phyloP scores from a whole-genome alignment of 2,329 filamentous ascomycete species.

The Ascocoryne sarcoides region DNA sequence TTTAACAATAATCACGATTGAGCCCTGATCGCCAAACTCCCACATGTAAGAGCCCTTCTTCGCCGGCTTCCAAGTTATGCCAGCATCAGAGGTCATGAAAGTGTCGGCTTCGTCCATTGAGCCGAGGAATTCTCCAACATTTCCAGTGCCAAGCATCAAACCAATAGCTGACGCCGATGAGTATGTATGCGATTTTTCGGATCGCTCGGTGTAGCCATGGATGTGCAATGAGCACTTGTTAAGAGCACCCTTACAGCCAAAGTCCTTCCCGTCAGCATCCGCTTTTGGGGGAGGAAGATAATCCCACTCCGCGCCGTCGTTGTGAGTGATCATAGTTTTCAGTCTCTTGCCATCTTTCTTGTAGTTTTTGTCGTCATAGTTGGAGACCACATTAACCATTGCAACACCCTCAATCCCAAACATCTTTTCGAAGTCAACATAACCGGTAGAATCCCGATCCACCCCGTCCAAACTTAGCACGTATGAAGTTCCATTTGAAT shows the following conservation, averaged over 20 bases:
- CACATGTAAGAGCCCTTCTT: conserved; percentile 86
- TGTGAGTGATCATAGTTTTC: conserved; percentile 89
- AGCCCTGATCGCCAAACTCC: conserved; percentile 94
- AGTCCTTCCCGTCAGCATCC: conserved; percentile 63
- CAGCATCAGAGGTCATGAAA: conserved; percentile 87
- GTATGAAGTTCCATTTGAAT: conserved; percentile 95
- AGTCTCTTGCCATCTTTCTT: conserved; percentile 65
- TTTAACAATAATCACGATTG: conserved; percentile 79
- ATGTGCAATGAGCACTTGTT: conserved; percentile 79
- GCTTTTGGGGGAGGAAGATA: conserved; percentile 63
- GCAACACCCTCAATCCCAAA: conserved; percentile 83
- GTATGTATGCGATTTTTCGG: conserved; percentile 74
- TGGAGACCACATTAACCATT: conserved; percentile 77
- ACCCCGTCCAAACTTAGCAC: conserved; percentile 74
- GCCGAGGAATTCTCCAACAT: conserved; percentile 57
- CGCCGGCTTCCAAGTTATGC: conserved; percentile 75
- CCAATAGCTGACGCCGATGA: conserved; percentile 83
- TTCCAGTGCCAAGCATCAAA: conserved; percentile 83
- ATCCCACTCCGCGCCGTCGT: conserved; percentile 85
- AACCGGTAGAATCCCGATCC: conserved; percentile 68
- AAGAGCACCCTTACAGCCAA: conserved; percentile 55
- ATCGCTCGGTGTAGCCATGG: conserved; percentile 89
- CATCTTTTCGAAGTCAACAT: conserved; percentile 95
- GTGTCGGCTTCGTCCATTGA: conserved; percentile 58
- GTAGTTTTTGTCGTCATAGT: conserved; percentile 47